Conservation (phyloP, 805 yeast species). For the Blastobotrys peoriensis region DNA sequence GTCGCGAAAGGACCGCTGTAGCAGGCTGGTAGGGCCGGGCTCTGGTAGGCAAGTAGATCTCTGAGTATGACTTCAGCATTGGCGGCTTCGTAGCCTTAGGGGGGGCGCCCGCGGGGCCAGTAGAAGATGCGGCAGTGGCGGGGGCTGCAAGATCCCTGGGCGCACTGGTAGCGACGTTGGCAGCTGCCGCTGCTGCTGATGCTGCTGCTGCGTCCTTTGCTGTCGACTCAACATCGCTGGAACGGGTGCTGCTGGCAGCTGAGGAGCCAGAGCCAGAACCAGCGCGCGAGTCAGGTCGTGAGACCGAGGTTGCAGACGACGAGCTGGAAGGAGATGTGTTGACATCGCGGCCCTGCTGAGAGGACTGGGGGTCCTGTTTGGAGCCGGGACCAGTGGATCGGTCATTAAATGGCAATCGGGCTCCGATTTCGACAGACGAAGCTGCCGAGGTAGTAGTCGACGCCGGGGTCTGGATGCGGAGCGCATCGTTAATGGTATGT, state of each 20-base stretch:
- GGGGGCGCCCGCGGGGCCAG: constrained; percentile 7
- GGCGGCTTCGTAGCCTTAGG: constrained; percentile 6
- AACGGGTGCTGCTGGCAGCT: background rate
- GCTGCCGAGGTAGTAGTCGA: constrained; percentile 21
- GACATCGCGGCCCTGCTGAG: constrained; percentile 1
- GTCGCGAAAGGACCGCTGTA: background rate
- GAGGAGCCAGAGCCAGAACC: background rate
- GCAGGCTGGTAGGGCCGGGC: background rate
- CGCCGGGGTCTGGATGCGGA: constrained; percentile 31
- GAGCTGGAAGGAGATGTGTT: constrained; percentile 6
- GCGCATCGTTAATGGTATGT: constrained; percentile 24
- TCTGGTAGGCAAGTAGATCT: background rate
- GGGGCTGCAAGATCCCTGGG: no score
- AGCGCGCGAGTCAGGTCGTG: background rate
- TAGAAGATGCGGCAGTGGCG: background rate
- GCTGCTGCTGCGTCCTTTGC: background rate
- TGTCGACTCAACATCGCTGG: no score
- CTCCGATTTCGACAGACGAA: constrained; percentile 28
- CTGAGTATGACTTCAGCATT: constrained; percentile 7
- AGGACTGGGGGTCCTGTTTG: constrained; percentile 3
- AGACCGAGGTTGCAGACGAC: constrained; percentile 3
- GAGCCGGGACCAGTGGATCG: constrained; percentile 4
- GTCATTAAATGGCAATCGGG: constrained; percentile 23
- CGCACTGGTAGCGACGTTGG: background rate
- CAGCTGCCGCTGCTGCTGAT: background rate